These are phyloP conservation scores for Mortierella sp. DNA, from an alignment of 371 early-diverging fungal genomes.

Conservation along the genomic window DNA sequence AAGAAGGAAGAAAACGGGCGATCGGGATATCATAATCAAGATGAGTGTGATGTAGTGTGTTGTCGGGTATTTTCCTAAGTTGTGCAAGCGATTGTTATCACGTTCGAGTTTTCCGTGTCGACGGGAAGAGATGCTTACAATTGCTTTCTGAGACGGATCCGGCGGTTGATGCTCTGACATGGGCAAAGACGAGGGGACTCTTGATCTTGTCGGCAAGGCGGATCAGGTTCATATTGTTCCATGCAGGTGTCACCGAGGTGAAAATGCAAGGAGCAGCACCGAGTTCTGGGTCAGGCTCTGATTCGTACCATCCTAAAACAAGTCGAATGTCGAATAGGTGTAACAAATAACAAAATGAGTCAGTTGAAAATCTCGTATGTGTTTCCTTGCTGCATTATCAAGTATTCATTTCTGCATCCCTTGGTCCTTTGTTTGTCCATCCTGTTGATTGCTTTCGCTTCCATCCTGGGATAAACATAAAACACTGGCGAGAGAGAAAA, in stretches of 20 bases:
- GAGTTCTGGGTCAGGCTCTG: conserved; percentile 60
- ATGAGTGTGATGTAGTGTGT: too few relatives aligned
- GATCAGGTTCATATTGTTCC: conserved; percentile 87
- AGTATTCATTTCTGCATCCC: not conserved
- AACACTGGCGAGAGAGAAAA: not conserved
- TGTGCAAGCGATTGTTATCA: too few relatives aligned
- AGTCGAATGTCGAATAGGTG: too few relatives aligned
- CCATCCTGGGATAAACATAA: not conserved
- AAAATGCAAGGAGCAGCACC: conserved; percentile 82
- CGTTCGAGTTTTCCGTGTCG: too few relatives aligned
- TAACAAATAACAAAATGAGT: too few relatives aligned
- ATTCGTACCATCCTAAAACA: conserved; percentile 84
- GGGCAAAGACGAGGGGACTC: conserved; percentile 86
- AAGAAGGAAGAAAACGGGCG: too few relatives aligned
- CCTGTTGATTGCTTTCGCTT: not conserved
- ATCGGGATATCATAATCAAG: too few relatives aligned
- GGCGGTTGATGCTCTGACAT: conserved; percentile 87
- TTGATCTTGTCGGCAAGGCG: conserved; percentile 86
- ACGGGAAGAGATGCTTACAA: too few relatives aligned
- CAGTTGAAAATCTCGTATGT: too few relatives aligned
- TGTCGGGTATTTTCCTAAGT: too few relatives aligned
- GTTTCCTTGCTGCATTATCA: not conserved
- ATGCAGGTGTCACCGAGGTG: conserved; percentile 89
- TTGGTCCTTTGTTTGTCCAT: not conserved
- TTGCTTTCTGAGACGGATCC: conserved; percentile 87